A percentile compares a stretch with the other conserved stretches of the same genome.
phyloP scores from a whole-genome alignment of 2,329 filamentous ascomycete genomes.

The Penicillium sp. region DNA sequence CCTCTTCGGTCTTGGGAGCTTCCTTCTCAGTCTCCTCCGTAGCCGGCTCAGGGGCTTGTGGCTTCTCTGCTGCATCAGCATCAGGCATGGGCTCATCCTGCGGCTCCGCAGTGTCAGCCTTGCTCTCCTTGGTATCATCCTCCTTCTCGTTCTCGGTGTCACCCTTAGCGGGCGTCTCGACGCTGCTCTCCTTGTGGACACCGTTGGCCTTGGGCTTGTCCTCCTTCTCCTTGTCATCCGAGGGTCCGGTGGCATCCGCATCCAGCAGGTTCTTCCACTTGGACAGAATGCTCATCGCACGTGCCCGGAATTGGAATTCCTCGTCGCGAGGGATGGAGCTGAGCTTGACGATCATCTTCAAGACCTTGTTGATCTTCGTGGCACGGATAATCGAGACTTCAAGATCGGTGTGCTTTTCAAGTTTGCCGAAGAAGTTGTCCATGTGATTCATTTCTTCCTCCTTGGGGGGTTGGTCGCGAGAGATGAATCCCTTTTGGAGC shows the following conservation, averaged over 20 bases:
- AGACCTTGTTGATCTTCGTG: slow-evolving; percentile 98
- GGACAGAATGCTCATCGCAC: slow-evolving; percentile 68
- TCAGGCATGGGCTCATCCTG: too few species aligned
- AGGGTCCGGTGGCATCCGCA: slow-evolving; percentile 43
- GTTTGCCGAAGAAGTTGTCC: slow-evolving; percentile 50
- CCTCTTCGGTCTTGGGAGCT: too few species aligned
- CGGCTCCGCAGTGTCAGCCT: slow-evolving; percentile 35
- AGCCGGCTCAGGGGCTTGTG: too few species aligned
- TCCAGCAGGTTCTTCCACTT: slow-evolving; percentile 79
- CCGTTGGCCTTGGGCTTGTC: slow-evolving; percentile 42
- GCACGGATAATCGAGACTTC: slow-evolving; percentile 79
- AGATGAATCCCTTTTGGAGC: slow-evolving; percentile 86
- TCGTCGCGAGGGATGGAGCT: slow-evolving; percentile 77
- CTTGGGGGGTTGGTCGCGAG: slow-evolving; percentile 73
- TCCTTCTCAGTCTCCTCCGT: too few species aligned
- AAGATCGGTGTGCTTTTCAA: slow-evolving; percentile 71
- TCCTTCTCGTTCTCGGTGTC: slow-evolving; percentile 30
- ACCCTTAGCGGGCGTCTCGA: slow-evolving; percentile 25
- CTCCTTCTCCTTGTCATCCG: slow-evolving; percentile 36
- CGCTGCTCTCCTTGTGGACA: slow-evolving; percentile 31
- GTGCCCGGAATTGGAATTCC: slow-evolving; percentile 77
- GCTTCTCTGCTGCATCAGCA: too few species aligned
- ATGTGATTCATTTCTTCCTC: slow-evolving; percentile 53
- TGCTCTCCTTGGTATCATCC: slow-evolving; percentile 23
- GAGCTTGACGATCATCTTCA: slow-evolving; percentile 88